phyloP scores from a whole-genome alignment of 2,329 filamentous ascomycete genomes.

The Decorospora gaudefroyi region DNA sequence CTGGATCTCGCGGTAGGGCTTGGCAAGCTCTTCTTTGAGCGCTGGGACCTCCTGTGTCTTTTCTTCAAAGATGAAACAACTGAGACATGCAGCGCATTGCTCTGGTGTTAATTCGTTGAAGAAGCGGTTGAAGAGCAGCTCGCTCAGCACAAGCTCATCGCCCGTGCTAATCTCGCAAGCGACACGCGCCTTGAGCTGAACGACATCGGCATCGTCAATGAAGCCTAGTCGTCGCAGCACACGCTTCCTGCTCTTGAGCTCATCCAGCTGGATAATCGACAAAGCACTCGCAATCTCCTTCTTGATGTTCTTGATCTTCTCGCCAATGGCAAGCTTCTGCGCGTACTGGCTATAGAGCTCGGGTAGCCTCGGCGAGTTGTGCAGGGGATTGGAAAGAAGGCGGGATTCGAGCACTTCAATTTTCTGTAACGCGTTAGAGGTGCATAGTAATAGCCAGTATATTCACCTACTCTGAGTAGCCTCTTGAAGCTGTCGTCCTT shows the following conservation, averaged over 20 bases:
- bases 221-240: constrained; percentile 92
- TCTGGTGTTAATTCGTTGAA: constrained; percentile 95
- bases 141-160: constrained; percentile 89
- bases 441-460: not conserved
- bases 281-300: constrained; percentile 84
- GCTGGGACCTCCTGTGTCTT: constrained; percentile 75
- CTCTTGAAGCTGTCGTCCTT: constrained; percentile 92
- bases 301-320: constrained; percentile 85
- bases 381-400: constrained; percentile 84
- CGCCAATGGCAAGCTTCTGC: constrained; percentile 72
- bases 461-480: constrained; percentile 64
- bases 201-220: constrained; percentile 93
- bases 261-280: constrained; percentile 89
- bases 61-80: constrained; percentile 97
- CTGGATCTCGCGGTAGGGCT: constrained; percentile 85
- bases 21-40: constrained; percentile 81
- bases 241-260: constrained; percentile 93
- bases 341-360: constrained; percentile 87
- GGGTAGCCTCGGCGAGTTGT: constrained; percentile 82
- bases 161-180: constrained; percentile 98
- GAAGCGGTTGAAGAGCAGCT: constrained; percentile 94
- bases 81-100: constrained; percentile 81
- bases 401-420: constrained; percentile 95
- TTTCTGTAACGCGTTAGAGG: constrained; percentile 62
- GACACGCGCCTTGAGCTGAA: constrained; percentile 94